These are phyloP conservation scores for Piper longum DNA, from an alignment of 164 flowering plant species.

Conservation along the genomic window DNA sequence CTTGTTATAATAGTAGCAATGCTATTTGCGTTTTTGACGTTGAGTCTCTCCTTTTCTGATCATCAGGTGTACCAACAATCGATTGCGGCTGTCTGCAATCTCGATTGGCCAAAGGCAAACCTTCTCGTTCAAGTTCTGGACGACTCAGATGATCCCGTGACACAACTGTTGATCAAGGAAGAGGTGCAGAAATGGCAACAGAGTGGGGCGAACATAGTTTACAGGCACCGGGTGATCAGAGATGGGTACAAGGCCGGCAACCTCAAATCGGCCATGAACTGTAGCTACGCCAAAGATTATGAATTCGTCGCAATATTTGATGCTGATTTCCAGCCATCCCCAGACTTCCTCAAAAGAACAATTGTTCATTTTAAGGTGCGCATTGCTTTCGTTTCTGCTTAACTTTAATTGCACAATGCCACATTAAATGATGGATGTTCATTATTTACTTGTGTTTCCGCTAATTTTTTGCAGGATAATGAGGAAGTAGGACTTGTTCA, in stretches of 20 bases:
- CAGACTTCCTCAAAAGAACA: conserved; percentile 69
- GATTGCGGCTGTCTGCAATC: conserved; percentile 79
- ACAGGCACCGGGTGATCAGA: conserved; percentile 71
- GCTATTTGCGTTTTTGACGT: no score
- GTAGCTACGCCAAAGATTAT: conserved; percentile 84
- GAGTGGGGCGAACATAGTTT: conserved; percentile 65
- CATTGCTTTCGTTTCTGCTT: neutral
- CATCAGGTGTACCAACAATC: conserved; percentile 92
- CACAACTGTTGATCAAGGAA: conserved; percentile 67
- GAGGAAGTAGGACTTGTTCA: conserved; percentile 87
- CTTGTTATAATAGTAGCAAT: no score
- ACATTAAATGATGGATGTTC: neutral
- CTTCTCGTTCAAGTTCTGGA: conserved; percentile 76
- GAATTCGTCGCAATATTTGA: conserved; percentile 92
- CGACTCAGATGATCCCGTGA: conserved; percentile 80
- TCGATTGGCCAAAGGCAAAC: conserved; percentile 87
- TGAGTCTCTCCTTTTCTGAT: neutral
- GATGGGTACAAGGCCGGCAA: conserved; percentile 98
- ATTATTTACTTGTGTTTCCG: neutral
- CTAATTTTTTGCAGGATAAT: conserved; percentile 37
- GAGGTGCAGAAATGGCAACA: conserved; percentile 88
- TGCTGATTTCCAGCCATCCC: conserved; percentile 89
- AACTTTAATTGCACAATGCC: neutral
- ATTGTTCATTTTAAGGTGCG: conserved; percentile 80
- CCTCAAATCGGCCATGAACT: conserved; percentile 92